phyloP scores from a whole-genome alignment of 495 filamentous ascomycete species.

The Talaromyces thailandensis region DNA sequence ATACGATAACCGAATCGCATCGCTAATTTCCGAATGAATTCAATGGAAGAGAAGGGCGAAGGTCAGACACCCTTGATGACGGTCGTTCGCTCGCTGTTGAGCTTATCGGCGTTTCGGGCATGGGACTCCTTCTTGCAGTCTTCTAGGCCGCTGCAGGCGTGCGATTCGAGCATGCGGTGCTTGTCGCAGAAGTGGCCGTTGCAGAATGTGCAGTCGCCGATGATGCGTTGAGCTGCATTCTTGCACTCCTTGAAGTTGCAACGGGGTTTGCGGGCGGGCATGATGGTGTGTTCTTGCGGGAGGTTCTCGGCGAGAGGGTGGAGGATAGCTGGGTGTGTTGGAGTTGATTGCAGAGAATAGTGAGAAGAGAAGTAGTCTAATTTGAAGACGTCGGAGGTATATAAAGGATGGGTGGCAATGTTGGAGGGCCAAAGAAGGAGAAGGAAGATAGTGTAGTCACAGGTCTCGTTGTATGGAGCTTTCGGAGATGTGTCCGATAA shows the following conservation, averaged over 20 bases:
- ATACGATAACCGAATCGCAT: conserved; percentile 12
- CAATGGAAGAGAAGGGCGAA: neutral
- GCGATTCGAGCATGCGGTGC: conserved; percentile 86
- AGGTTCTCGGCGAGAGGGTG: conserved; percentile 16
- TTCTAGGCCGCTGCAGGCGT: conserved; percentile 89
- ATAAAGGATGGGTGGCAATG: conserved; percentile 7
- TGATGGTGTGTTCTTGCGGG: conserved; percentile 16
- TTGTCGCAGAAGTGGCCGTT: conserved; percentile 86
- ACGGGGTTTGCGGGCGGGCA: conserved; percentile 68
- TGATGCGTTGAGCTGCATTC: conserved; percentile 75
- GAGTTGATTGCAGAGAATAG: conserved; percentile 13
- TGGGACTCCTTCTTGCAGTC: conserved; percentile 95
- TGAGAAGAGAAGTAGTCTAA: conserved; percentile 11
- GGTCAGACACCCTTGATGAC: conserved; percentile 54
- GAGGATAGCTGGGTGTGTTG: conserved; percentile 9
- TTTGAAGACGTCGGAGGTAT: neutral
- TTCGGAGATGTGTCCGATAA: conserved; percentile 1
- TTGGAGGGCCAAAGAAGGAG: conserved; percentile 9
- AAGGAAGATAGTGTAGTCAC: neutral
- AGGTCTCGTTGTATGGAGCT: neutral
- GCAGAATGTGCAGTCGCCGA: conserved; percentile 95
- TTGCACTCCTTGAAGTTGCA: conserved; percentile 88
- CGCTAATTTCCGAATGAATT: neutral
- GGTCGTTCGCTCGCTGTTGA: conserved; percentile 79
- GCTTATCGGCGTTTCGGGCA: conserved; percentile 82